A percentile compares a stretch with the other conserved stretches of the same genome.
phyloP scores from a whole-genome alignment of 805 yeast genomes.

The Blastobotrys mokoenaii region DNA sequence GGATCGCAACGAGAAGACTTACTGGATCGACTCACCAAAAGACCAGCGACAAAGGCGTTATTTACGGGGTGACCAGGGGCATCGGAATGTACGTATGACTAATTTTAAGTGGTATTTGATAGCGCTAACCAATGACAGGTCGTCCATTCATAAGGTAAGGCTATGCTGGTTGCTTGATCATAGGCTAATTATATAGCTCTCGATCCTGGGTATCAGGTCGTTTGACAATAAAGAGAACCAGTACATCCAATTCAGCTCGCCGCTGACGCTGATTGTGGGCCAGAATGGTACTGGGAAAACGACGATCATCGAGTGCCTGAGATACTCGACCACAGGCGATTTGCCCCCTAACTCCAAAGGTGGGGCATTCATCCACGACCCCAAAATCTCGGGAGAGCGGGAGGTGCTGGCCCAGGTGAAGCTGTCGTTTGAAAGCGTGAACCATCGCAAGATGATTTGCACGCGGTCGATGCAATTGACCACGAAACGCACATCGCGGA shows the following conservation, averaged over 20 bases:
- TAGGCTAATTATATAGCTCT: constrained; percentile 35
- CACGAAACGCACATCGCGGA: constrained; percentile 50
- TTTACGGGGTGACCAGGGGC: too few species aligned
- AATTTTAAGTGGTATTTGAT: too few species aligned
- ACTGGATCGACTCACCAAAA: too few species aligned
- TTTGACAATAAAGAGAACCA: constrained; percentile 81
- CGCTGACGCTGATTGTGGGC: constrained; percentile 90
- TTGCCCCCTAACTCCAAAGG: constrained; percentile 93
- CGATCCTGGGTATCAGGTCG: constrained; percentile 84
- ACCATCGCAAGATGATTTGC: constrained; percentile 70
- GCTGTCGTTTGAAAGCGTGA: constrained; percentile 68
- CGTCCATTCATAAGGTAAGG: not conserved
- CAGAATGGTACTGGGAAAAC: constrained; percentile 96
- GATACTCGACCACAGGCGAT: constrained; percentile 92
- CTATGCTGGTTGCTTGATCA: constrained; percentile 8
- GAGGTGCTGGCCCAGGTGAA: constrained; percentile 86
- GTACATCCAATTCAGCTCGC: constrained; percentile 80
- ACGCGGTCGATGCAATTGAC: constrained; percentile 77
- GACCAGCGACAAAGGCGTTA: too few species aligned
- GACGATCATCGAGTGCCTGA: constrained; percentile 87
- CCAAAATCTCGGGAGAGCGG: constrained; percentile 55
- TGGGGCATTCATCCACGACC: constrained; percentile 94
- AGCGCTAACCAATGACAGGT: not conserved
- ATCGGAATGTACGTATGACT: too few species aligned
- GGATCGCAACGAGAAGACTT: too few species aligned